Percentiles rank a stretch among this genome's conserved stretches.
These are phyloP conservation scores for Mediolabrus comicus DNA, from an alignment of 108 stramenopile genomes.

Conservation along the genomic window DNA sequence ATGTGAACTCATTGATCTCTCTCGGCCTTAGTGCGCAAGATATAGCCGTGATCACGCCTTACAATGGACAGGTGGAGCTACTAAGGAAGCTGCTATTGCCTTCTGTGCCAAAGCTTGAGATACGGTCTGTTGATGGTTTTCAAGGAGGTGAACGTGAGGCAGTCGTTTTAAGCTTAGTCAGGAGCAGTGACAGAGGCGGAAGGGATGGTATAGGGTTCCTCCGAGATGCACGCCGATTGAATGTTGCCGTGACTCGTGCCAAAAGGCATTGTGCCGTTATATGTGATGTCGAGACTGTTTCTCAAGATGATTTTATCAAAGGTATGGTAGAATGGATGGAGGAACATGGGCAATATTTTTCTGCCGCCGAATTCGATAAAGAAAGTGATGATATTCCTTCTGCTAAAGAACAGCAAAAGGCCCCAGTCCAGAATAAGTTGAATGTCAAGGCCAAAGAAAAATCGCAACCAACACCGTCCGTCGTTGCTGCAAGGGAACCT, in stretches of 20 bases:
- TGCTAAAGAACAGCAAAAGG: neutral
- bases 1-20: slow-evolving; percentile 71
- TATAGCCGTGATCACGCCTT: slow-evolving; percentile 95
- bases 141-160: slow-evolving; percentile 99
- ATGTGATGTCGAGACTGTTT: slow-evolving; percentile 86
- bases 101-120: slow-evolving; percentile 74
- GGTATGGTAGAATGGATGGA: slow-evolving; percentile 77
- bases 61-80: slow-evolving; percentile 95
- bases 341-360: slow-evolving; percentile 70
- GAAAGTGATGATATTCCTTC: neutral
- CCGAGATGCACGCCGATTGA: slow-evolving; percentile 90
- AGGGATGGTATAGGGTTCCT: slow-evolving; percentile 92
- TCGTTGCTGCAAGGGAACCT: neutral
- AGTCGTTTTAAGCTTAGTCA: slow-evolving; percentile 93
- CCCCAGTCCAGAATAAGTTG: slow-evolving; percentile 7
- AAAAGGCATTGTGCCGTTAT: slow-evolving; percentile 82
- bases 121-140: slow-evolving; percentile 97
- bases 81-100: slow-evolving; percentile 63
- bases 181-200: slow-evolving; percentile 81
- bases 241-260: slow-evolving; percentile 98
- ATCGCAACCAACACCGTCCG: neutral
- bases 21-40: slow-evolving; percentile 74
- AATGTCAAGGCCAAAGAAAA: slow-evolving; percentile 4
- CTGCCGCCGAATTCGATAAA: slow-evolving; percentile 58
- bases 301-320: slow-evolving; percentile 66